Evolutionary conservation across 345 rosid genomes (phyloP).

Genomic region (Gossypium herbaceum): DNA sequence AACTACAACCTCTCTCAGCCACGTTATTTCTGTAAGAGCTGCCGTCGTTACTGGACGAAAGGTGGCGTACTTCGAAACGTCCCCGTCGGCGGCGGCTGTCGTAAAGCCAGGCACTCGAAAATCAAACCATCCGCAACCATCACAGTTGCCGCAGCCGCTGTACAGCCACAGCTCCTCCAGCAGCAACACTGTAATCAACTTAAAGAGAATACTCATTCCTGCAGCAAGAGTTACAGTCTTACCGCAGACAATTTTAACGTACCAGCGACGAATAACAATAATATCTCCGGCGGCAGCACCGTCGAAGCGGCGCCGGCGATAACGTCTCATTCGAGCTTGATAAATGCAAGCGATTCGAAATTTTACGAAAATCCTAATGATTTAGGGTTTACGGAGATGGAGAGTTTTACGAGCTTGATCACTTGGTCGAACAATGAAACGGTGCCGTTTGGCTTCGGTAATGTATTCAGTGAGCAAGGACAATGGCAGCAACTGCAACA

Average conservation of each 20-base stretch:
- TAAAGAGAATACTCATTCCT: conserved; percentile 48
- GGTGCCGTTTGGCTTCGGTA: conserved; percentile 45
- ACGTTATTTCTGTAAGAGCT: conserved; percentile 90
- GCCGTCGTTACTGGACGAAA: conserved; percentile 98
- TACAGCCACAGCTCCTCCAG: not conserved
- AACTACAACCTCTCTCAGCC: conserved; percentile 98
- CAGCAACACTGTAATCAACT: conserved; percentile 17
- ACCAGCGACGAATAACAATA: not conserved
- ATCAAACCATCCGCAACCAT: conserved; percentile 27
- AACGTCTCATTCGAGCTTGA: conserved; percentile 36
- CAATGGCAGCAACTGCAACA: conserved; percentile 20
- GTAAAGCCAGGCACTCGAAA: conserved; percentile 66
- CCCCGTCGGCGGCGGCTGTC: conserved; percentile 86
- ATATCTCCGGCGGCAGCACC: not conserved
- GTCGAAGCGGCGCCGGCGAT: conserved; percentile 44
- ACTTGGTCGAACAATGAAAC: conserved; percentile 41
- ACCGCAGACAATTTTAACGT: conserved; percentile 44
- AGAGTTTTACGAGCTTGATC: conserved; percentile 48
- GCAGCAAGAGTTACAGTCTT: conserved; percentile 78
- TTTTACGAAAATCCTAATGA: conserved; percentile 12
- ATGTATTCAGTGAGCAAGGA: conserved; percentile 27
- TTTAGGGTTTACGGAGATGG: conserved; percentile 58
- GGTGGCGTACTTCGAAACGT: conserved; percentile 97
- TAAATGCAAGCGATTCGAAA: conserved; percentile 26
- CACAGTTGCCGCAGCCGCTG: not conserved